Conservation (phyloP, 2,329 filamentous ascomycete genomes). For the Cladorrhinum sp. region DNA sequence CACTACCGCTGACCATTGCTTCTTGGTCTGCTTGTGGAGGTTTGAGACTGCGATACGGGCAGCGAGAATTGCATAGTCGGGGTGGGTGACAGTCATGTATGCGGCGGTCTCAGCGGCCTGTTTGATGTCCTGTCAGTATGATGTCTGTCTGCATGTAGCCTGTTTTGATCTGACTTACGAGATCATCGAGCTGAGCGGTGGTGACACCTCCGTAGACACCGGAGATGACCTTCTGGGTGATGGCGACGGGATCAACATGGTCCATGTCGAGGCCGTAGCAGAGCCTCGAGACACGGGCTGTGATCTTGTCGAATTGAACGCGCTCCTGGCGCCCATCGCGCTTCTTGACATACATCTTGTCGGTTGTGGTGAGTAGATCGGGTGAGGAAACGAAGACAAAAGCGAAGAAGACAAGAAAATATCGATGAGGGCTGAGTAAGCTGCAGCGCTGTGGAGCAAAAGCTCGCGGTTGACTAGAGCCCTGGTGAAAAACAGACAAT, state of each 20-base stretch:
- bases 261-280: slow-evolving; percentile 95
- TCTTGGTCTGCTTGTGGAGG: slow-evolving; percentile 99
- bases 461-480: neutral
- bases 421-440: slow-evolving; percentile 2
- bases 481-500: neutral
- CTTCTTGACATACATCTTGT: slow-evolving; percentile 62
- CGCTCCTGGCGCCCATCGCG: slow-evolving; percentile 96
- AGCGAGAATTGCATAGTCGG: slow-evolving; percentile 97
- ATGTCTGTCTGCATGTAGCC: neutral
- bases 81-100: slow-evolving; percentile 99
- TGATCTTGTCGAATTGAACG: slow-evolving; percentile 99
- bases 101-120: slow-evolving; percentile 97
- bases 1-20: slow-evolving; percentile 96
- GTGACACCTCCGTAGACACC: slow-evolving; percentile 98
- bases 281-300: slow-evolving; percentile 91
- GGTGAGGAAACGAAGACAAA: slow-evolving; percentile 20
- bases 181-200: slow-evolving; percentile 91
- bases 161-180: slow-evolving; percentile 60
- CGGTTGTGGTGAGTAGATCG: slow-evolving; percentile 15
- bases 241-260: slow-evolving; percentile 95
- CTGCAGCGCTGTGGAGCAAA: neutral
- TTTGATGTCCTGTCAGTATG: slow-evolving; percentile 12
- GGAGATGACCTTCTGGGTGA: slow-evolving; percentile 99
- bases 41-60: slow-evolving; percentile 98
- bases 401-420: neutral